phyloP scores from a whole-genome alignment of 129 eudicot genomes.

The Heracleum sosnowskyi region DNA sequence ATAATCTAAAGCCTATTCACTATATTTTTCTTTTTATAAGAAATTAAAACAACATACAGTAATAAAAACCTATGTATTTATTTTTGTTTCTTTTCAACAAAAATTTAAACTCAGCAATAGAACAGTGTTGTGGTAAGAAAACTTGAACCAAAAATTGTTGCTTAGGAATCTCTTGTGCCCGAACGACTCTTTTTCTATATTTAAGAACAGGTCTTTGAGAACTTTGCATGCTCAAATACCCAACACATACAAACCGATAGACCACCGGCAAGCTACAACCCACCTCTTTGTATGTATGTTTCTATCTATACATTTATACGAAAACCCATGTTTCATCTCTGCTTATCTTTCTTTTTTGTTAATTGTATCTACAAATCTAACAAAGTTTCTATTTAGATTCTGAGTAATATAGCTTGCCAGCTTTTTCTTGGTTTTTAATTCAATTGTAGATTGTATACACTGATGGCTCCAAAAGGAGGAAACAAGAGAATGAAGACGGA shows the following conservation, averaged over 20 bases:
- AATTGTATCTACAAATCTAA: background rate
- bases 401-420: background rate
- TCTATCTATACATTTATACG: background rate
- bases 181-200: background rate
- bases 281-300: background rate
- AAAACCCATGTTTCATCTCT: background rate
- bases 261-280: background rate
- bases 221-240: background rate
- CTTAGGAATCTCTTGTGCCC: background rate
- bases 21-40: background rate
- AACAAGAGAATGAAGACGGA: constrained; percentile 35
- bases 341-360: constrained; percentile 10
- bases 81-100: no score
- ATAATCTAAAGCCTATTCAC: background rate
- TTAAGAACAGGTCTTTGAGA: background rate
- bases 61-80: no score
- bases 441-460: constrained; percentile 12
- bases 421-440: constrained; percentile 18
- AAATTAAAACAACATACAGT: background rate
- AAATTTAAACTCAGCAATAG: background rate
- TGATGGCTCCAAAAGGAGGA: constrained; percentile 40
- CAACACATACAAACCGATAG: background rate
- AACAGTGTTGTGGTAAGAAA: background rate
- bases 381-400: background rate
- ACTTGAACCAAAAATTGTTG: background rate